Conservation (phyloP, 2,329 filamentous ascomycete genomes). For the Dothidotthia symphoricarpi region DNA sequence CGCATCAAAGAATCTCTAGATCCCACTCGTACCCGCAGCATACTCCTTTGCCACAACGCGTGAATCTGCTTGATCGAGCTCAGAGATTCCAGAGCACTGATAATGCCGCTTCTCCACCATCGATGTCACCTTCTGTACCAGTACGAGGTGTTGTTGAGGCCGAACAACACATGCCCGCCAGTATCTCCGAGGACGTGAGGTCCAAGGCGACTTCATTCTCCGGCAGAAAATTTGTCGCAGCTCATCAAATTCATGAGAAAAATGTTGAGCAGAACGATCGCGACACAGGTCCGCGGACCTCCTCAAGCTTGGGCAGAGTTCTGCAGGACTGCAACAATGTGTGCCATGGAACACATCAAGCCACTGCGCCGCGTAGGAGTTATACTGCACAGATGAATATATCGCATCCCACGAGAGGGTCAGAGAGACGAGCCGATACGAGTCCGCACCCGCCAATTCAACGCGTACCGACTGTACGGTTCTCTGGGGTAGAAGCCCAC, state of each 20-base stretch:
- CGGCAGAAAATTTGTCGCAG: background rate
- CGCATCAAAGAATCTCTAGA: constrained; percentile 17
- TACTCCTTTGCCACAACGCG: constrained; percentile 18
- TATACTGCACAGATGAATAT: background rate
- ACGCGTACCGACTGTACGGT: constrained; percentile 18
- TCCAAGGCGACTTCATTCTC: constrained; percentile 1
- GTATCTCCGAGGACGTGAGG: background rate
- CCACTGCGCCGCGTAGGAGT: constrained; percentile 1
- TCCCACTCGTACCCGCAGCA: constrained; percentile 25
- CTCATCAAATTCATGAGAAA: background rate
- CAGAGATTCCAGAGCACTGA: constrained; percentile 6
- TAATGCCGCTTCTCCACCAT: constrained; percentile 13
- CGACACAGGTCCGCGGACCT: constrained; percentile 10
- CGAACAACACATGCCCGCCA: background rate
- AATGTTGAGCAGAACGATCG: constrained; percentile 1
- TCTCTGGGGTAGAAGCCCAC: constrained; percentile 5
- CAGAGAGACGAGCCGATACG: background rate
- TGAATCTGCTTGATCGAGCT: constrained; percentile 14
- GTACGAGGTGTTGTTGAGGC: background rate
- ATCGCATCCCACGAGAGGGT: background rate
- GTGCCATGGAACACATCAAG: constrained; percentile 11
- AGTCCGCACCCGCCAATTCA: constrained; percentile 1
- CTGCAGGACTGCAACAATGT: constrained; percentile 28
- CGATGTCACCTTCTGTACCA: constrained; percentile 17
- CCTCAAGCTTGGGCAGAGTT: constrained; percentile 25